These are phyloP conservation scores for Suillus bovinus DNA, from an alignment of 768 basidiomycete genomes.

Conservation along the genomic window DNA sequence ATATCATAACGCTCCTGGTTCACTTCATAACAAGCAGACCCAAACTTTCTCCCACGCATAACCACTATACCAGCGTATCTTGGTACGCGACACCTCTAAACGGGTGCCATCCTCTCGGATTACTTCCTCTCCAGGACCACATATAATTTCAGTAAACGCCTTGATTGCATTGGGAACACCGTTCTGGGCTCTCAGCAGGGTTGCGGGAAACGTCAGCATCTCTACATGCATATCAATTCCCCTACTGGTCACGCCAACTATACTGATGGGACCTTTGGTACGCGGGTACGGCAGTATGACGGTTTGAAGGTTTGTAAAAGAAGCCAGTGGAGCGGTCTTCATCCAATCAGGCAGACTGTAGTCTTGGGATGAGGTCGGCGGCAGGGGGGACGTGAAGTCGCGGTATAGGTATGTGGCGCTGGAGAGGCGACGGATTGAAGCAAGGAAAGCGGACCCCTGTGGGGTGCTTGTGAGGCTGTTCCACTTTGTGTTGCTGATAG, in stretches of 20 bases:
- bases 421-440: conserved; percentile 36
- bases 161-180: neutral
- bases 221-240: neutral
- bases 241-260: rapidly evolving
- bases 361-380: neutral
- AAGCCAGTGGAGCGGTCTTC: conserved; percentile 30
- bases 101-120: neutral
- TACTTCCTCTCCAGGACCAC: neutral
- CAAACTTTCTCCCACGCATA: neutral
- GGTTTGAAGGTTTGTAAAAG: conserved; percentile 28
- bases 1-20: neutral
- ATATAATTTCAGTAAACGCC: neutral
- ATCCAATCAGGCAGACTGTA: neutral
- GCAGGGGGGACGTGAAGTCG: neutral
- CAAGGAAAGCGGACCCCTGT: conserved; percentile 22
- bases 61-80: neutral
- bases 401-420: neutral
- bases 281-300: neutral
- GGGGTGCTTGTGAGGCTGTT: conserved; percentile 31
- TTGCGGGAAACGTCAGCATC: neutral
- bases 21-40: neutral
- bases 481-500: conserved; percentile 20
- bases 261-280: neutral
- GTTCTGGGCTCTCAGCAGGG: neutral
- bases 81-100: neutral